Percentiles rank a stretch among this genome's conserved stretches.
Conservation (phyloP, 352 stramenopile genomes). For the Halophytophthora polymorphica region DNA sequence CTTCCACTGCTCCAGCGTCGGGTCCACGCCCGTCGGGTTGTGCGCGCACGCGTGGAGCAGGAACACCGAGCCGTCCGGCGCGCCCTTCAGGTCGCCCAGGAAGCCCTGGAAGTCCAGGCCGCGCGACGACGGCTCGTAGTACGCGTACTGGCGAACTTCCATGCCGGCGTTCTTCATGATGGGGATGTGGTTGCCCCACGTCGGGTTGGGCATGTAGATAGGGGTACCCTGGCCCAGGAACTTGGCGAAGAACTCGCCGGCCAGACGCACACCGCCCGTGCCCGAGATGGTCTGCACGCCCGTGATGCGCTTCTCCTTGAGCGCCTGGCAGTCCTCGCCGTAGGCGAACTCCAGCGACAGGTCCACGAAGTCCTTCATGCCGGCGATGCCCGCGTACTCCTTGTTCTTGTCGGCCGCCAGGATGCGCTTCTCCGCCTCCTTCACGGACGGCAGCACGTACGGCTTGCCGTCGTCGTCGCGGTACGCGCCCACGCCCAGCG, state of each 20-base stretch:
- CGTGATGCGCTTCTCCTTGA: constrained; percentile 91
- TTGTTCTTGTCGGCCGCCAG: constrained; percentile 93
- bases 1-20: constrained; percentile 97
- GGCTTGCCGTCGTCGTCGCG: constrained; percentile 93
- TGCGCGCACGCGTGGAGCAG: constrained; percentile 99
- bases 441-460: constrained; percentile 96
- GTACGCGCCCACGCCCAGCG: constrained; percentile 98
- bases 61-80: constrained; percentile 93
- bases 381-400: constrained; percentile 97
- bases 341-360: constrained; percentile 96
- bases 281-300: constrained; percentile 98
- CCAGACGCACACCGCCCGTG: constrained; percentile 96
- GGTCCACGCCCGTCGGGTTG: constrained; percentile 99
- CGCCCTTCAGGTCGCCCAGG: constrained; percentile 93
- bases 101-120: constrained; percentile 94
- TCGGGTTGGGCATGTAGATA: constrained; percentile 99
- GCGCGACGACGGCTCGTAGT: constrained; percentile 83
- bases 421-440: constrained; percentile 95
- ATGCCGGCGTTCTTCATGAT: constrained; percentile 90
- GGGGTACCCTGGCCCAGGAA: constrained; percentile 84
- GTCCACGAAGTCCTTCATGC: constrained; percentile 95
- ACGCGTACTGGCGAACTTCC: constrained; percentile 79
- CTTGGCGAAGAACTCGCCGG: constrained; percentile 93
- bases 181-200: constrained; percentile 98
- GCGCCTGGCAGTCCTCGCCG: constrained; percentile 90